phyloP scores from a whole-genome alignment of 768 basidiomycete species.

The Mycena vulgaris region DNA sequence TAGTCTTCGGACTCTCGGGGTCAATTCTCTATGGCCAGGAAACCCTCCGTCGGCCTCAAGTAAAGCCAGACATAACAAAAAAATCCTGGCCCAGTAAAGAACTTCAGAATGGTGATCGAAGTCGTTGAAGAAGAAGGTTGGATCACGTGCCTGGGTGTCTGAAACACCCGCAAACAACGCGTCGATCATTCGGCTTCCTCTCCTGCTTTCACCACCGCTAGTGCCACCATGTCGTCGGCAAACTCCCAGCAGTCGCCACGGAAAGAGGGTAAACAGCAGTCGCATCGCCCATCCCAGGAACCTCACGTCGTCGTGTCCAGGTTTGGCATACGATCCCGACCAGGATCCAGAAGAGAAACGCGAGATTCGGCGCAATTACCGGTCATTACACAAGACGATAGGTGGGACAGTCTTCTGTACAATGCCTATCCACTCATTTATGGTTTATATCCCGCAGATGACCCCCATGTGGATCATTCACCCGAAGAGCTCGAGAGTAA shows the following conservation, averaged over 20 bases:
- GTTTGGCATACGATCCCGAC: conserved; percentile 24
- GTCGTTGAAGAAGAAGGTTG: no score
- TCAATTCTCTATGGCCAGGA: no score
- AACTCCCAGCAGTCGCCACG: neutral
- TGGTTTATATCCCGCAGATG: neutral
- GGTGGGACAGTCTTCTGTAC: neutral
- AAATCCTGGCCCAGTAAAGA: no score
- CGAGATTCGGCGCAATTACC: conserved; percentile 15
- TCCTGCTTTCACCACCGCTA: neutral
- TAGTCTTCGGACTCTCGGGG: no score
- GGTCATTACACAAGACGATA: conserved; percentile 14
- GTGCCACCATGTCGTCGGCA: neutral
- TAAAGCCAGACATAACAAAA: no score
- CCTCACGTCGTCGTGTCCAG: neutral
- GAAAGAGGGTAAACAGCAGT: neutral
- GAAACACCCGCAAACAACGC: neutral
- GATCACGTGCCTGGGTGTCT: no score
- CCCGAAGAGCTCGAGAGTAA: conserved; percentile 66
- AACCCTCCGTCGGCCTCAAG: no score
- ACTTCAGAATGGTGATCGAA: no score
- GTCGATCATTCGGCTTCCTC: neutral
- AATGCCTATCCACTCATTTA: neutral
- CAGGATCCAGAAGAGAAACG: conserved; percentile 22
- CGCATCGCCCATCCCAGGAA: neutral
- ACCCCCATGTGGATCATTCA: conserved; percentile 57